phyloP scores from a whole-genome alignment of 176 grass and related monocot species.

The Carex kokanica region DNA sequence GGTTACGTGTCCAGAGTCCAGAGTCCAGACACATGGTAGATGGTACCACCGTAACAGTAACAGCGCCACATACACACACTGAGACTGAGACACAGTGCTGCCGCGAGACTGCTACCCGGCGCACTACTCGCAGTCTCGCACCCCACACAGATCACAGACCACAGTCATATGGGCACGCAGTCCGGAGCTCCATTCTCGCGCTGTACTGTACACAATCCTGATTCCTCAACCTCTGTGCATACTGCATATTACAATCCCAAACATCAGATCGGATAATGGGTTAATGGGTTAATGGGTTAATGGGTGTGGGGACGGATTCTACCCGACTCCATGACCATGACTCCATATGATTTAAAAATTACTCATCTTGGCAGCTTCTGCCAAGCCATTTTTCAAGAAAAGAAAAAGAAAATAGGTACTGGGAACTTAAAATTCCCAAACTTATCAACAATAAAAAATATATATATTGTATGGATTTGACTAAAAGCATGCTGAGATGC shows the following conservation, averaged over 20 bases:
- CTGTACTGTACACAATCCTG: neutral
- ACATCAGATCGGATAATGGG: too few species aligned
- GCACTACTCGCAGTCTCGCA: neutral
- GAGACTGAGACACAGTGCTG: neutral
- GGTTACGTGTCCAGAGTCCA: too few species aligned
- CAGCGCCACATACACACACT: neutral
- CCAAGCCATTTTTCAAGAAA: too few species aligned
- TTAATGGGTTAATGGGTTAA: too few species aligned
- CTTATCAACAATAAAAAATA: too few species aligned
- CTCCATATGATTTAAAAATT: too few species aligned
- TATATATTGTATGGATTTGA: neutral
- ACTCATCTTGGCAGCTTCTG: too few species aligned
- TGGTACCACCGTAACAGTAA: neutral
- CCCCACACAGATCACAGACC: neutral
- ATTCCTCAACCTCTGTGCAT: neutral
- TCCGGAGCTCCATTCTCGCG: neutral
- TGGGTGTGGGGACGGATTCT: too few species aligned
- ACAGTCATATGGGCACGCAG: conserved; percentile 15
- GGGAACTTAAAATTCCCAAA: neutral
- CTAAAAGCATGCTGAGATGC: neutral
- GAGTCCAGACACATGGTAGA: neutral
- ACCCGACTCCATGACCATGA: too few species aligned
- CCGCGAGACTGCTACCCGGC: neutral
- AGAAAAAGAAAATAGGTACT: neutral
- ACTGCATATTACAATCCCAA: neutral